Evolutionary conservation across 2,329 filamentous ascomycete species (phyloP).

Genomic region (Hypoxylon sp.): DNA sequence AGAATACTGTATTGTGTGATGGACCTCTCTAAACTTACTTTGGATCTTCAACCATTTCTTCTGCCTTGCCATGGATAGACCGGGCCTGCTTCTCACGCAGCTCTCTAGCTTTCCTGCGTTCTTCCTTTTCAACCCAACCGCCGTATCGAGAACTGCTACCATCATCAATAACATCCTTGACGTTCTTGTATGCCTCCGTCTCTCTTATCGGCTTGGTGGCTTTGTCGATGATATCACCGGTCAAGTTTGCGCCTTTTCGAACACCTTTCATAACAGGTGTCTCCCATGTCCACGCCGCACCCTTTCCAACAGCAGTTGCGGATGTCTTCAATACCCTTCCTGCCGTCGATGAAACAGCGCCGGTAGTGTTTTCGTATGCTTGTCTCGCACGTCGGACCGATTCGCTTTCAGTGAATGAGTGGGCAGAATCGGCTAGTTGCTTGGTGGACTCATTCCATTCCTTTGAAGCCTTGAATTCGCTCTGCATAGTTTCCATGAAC

Average conservation of each 20-base stretch:
- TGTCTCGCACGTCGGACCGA: slow-evolving; percentile 86
- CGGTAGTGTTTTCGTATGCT: slow-evolving; percentile 88
- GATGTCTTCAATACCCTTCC: slow-evolving; percentile 86
- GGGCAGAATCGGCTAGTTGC: slow-evolving; percentile 87
- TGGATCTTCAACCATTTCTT: slow-evolving; percentile 84
- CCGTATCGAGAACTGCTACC: slow-evolving; percentile 96
- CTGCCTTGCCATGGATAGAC: slow-evolving; percentile 62
- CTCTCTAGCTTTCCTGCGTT: slow-evolving; percentile 84
- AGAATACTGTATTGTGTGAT: slow-evolving; percentile 35
- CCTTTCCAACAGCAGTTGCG: slow-evolving; percentile 87
- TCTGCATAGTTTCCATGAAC: slow-evolving; percentile 95
- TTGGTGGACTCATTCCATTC: slow-evolving; percentile 99
- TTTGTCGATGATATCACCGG: slow-evolving; percentile 90
- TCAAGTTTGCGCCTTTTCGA: slow-evolving; percentile 85
- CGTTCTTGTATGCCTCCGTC: slow-evolving; percentile 93
- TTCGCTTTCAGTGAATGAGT: slow-evolving; percentile 94
- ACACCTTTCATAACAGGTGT: slow-evolving; percentile 93
- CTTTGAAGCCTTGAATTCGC: slow-evolving; percentile 95
- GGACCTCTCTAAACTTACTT: slow-evolving; percentile 71
- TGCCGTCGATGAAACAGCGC: slow-evolving; percentile 83
- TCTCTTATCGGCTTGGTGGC: slow-evolving; percentile 94
- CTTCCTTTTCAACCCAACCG: slow-evolving; percentile 97
- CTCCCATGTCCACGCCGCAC: slow-evolving; percentile 97
- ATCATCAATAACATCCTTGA: slow-evolving; percentile 97
- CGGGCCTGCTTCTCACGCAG: slow-evolving; percentile 74